These are phyloP conservation scores for Geopyxis carbonaria DNA, from an alignment of 495 filamentous ascomycete species.

Conservation along the genomic window DNA sequence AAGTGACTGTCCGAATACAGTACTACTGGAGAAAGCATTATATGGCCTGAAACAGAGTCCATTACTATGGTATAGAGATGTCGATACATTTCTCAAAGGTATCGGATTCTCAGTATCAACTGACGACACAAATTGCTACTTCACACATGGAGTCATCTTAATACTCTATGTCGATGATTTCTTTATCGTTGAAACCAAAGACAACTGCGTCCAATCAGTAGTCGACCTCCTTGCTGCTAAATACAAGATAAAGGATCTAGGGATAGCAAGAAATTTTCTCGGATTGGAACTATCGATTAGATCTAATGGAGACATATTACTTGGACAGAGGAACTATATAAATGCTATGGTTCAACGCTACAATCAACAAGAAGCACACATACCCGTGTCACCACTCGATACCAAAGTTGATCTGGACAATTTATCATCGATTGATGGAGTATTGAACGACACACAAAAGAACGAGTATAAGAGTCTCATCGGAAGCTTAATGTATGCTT, in stretches of 20 bases:
- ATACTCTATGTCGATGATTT: constrained; percentile 10
- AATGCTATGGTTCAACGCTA: neutral
- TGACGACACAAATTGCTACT: constrained; percentile 1
- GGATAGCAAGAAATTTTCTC: constrained; percentile 3
- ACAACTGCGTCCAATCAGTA: neutral
- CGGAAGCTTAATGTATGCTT: too few species aligned
- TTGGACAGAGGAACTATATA: constrained; percentile 2
- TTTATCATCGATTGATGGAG: too few species aligned
- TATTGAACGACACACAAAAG: too few species aligned
- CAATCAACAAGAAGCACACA: too few species aligned
- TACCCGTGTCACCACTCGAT: too few species aligned
- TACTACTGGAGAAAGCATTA: too few species aligned
- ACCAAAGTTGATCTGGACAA: too few species aligned
- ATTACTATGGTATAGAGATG: constrained; percentile 6
- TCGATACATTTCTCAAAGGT: constrained; percentile 1
- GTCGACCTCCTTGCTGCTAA: neutral
- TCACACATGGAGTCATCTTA: neutral
- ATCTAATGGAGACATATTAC: neutral
- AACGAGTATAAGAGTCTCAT: too few species aligned
- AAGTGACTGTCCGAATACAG: too few species aligned
- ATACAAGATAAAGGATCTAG: constrained; percentile 10
- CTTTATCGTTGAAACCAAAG: neutral
- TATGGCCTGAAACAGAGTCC: constrained; percentile 8
- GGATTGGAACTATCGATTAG: constrained; percentile 1
- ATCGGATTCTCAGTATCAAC: constrained; percentile 1